Conservation (phyloP, 352 stramenopile genomes). For the Phytophthora megakarya region DNA sequence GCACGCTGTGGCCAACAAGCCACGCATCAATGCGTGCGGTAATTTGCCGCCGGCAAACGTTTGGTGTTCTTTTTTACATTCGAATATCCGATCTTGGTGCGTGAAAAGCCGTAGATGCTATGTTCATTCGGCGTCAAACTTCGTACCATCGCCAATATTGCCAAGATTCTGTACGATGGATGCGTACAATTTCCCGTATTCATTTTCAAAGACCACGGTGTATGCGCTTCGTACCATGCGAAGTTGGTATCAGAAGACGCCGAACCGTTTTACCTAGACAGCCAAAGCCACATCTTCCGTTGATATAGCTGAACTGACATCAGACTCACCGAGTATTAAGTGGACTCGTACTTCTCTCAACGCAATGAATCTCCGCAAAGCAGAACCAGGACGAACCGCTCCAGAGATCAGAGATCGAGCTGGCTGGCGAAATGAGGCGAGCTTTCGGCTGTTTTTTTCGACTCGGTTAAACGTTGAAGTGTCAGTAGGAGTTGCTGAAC, state of each 20-base stretch:
- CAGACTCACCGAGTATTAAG: not conserved
- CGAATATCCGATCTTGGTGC: not conserved
- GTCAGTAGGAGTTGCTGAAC: not conserved
- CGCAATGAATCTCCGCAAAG: not conserved
- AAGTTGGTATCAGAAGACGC: not conserved
- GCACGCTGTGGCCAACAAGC: no score
- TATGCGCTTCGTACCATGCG: not conserved
- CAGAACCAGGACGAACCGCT: slow-evolving; percentile 7
- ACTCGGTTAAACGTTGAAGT: slow-evolving; percentile 8
- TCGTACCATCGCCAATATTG: not conserved
- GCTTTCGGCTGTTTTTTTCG: slow-evolving; percentile 10
- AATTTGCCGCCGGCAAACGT: not conserved
- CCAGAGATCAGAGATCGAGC: slow-evolving; percentile 12
- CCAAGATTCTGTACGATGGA: not conserved
- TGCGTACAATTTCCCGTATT: not conserved
- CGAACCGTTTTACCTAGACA: not conserved
- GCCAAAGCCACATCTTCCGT: not conserved
- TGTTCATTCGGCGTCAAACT: not conserved
- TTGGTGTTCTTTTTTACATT: no score
- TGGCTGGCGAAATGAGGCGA: slow-evolving; percentile 9
- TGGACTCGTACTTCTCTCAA: not conserved
- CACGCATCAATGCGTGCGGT: not conserved
- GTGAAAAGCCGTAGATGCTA: slow-evolving; percentile 1
- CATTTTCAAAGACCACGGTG: not conserved
- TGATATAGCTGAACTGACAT: not conserved